phyloP scores from a whole-genome alignment of 345 rosid species.

The Salix purpurea region DNA sequence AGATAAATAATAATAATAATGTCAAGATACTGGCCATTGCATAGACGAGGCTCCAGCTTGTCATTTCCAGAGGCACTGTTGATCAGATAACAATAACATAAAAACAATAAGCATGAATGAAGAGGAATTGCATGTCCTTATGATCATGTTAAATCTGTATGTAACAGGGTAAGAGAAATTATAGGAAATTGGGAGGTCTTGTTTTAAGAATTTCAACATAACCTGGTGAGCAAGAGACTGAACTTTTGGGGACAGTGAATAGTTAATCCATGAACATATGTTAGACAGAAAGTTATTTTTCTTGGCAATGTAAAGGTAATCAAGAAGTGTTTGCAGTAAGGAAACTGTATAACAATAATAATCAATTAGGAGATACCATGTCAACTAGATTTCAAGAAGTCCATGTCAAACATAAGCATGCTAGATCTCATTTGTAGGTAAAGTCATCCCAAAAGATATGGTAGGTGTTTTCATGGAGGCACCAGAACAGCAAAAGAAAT shows the following conservation, averaged over 20 bases:
- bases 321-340: too few relatives aligned
- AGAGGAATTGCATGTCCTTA: neutral
- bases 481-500: too few relatives aligned
- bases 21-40: conserved; percentile 57
- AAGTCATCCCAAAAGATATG: too few relatives aligned
- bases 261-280: neutral
- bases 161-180: neutral
- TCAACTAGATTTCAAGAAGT: neutral
- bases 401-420: neutral
- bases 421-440: neutral
- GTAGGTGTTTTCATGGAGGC: too few relatives aligned
- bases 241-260: neutral
- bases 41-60: conserved; percentile 44
- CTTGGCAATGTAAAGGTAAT: too few relatives aligned
- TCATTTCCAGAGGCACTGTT: conserved; percentile 69
- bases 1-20: neutral
- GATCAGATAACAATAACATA: neutral
- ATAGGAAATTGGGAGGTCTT: neutral
- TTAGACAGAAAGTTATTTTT: neutral
- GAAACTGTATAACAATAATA: neutral
- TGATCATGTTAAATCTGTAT: neutral
- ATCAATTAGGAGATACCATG: neutral
- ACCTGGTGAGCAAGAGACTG: neutral
- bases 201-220: neutral
- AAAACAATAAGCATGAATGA: neutral